Evolutionary conservation across 2,329 filamentous ascomycete species (phyloP).

Genomic region (Fusarium cyanostomum): DNA sequence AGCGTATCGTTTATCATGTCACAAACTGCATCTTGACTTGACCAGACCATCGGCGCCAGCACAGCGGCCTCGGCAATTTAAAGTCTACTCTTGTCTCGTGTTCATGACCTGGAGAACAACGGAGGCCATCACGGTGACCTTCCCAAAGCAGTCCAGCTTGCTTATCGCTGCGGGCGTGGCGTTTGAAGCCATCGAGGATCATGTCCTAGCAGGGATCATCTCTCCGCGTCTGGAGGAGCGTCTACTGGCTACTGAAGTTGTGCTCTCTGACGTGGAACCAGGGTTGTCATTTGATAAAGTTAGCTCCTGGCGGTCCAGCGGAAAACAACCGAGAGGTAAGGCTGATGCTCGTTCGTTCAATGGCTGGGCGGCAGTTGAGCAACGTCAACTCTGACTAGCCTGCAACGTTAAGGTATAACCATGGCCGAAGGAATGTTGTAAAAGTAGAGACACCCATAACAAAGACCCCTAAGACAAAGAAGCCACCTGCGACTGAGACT

Average conservation of each 20-base stretch:
- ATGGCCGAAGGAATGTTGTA: conserved; percentile 6
- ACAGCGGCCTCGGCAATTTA: background rate
- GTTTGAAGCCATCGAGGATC: conserved; percentile 4
- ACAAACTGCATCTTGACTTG: background rate
- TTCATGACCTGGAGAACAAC: conserved; percentile 14
- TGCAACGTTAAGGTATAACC: background rate
- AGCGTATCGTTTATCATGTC: background rate
- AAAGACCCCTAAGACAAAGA: background rate
- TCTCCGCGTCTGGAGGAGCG: conserved; percentile 24
- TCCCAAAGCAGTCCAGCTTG: conserved; percentile 36
- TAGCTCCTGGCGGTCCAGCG: background rate
- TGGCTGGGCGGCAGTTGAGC: conserved; percentile 5
- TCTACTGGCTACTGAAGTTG: background rate
- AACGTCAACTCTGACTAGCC: background rate
- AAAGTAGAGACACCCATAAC: conserved; percentile 4
- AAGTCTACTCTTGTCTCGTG: background rate
- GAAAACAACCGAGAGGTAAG: conserved; percentile 10
- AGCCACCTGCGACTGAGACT: background rate
- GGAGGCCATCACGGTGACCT: conserved; percentile 29
- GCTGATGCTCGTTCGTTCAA: background rate
- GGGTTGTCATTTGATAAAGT: too few species aligned
- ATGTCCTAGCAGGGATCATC: conserved; percentile 11
- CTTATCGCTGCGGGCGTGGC: conserved; percentile 28
- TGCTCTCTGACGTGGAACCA: too few species aligned
- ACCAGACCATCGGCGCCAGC: background rate